Evolutionary conservation across 257 asterid genomes (phyloP).

Genomic region (Lavandula angustifolia): DNA sequence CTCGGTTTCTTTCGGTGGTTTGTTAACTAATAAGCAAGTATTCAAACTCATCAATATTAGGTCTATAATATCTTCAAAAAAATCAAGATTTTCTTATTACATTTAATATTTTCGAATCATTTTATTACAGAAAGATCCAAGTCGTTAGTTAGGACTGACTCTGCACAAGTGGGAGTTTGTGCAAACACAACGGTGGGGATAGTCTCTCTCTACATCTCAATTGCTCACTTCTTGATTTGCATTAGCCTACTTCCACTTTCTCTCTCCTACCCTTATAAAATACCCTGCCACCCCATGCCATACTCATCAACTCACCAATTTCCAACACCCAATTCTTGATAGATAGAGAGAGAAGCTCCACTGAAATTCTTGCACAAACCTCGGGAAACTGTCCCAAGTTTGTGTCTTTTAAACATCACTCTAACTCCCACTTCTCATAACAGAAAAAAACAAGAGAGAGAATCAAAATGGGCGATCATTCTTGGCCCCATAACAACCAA

Average conservation of each 20-base stretch:
- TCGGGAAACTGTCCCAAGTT: not conserved
- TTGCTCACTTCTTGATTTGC: conserved; percentile 10
- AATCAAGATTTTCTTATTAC: too few relatives aligned
- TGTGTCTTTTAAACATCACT: not conserved
- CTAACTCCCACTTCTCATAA: too few relatives aligned
- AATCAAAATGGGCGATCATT: conserved; percentile 30
- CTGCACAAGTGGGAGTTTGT: not conserved
- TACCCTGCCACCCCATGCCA: conserved; percentile 14
- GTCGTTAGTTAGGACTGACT: too few relatives aligned
- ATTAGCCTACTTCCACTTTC: not conserved
- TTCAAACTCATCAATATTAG: too few relatives aligned
- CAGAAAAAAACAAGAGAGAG: not conserved
- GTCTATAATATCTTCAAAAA: too few relatives aligned
- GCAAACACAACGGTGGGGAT: not conserved
- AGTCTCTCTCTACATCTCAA: not conserved
- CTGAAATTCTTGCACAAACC: not conserved
- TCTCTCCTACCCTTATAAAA: conserved; percentile 25
- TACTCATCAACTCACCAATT: conserved; percentile 3
- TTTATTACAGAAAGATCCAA: too few relatives aligned
- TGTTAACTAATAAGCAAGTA: too few relatives aligned
- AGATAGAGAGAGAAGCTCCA: not conserved
- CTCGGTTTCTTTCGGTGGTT: too few relatives aligned
- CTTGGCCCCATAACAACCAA: conserved; percentile 25
- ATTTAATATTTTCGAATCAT: too few relatives aligned
- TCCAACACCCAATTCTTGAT: not conserved